Conservation (phyloP, 2,329 filamentous ascomycete genomes). For the Penicillium sp. region DNA sequence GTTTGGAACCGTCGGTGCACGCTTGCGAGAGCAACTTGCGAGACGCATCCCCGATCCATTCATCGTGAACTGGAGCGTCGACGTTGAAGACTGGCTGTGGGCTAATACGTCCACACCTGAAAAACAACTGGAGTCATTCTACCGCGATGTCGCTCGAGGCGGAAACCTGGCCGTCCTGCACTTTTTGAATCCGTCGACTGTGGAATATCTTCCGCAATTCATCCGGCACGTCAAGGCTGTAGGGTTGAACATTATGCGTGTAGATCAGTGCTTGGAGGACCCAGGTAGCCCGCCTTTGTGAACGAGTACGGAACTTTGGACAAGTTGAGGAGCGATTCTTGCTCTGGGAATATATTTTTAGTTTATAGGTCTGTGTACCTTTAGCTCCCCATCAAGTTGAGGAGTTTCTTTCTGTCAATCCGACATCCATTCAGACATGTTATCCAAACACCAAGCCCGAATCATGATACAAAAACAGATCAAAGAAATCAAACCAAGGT, state of each 20-base stretch:
- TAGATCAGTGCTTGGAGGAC: slow-evolving; percentile 67
- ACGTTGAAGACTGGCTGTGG: slow-evolving; percentile 72
- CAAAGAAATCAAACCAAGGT: not conserved
- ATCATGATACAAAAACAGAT: not conserved
- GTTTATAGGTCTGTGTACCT: not conserved
- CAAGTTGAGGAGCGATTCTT: not conserved
- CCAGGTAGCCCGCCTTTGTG: slow-evolving; percentile 35
- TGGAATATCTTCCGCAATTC: slow-evolving; percentile 63
- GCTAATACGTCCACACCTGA: slow-evolving; percentile 61
- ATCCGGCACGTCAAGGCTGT: slow-evolving; percentile 64
- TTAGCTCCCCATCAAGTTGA: not conserved
- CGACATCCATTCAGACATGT: not conserved
- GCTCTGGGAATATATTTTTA: slow-evolving; percentile 6
- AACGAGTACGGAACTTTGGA: not conserved
- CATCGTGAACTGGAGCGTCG: slow-evolving; percentile 68
- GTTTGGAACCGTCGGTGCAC: slow-evolving; percentile 66
- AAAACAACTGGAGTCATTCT: slow-evolving; percentile 66
- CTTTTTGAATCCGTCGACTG: slow-evolving; percentile 65
- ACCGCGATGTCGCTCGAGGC: slow-evolving; percentile 61
- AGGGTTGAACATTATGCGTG: slow-evolving; percentile 65
- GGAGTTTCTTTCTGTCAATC: not conserved
- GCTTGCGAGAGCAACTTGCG: slow-evolving; percentile 63
- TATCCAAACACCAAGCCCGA: not conserved
- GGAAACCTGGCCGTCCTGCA: slow-evolving; percentile 68
- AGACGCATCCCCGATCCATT: slow-evolving; percentile 53